Conservation (phyloP, 305 asterid species). For the Petunia hybrid region DNA sequence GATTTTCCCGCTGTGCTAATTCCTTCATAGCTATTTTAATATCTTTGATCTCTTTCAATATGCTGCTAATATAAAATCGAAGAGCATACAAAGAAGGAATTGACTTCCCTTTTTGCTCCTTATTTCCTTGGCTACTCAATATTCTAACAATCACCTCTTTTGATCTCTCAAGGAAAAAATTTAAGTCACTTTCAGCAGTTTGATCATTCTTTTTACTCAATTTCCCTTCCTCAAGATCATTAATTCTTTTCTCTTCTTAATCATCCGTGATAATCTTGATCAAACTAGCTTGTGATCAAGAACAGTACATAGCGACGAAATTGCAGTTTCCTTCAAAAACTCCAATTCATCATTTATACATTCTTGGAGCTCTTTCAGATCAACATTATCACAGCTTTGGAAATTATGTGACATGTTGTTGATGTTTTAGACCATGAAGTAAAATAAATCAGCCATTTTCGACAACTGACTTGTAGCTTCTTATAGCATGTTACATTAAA, state of each 20-base stretch:
- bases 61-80: conserved; percentile 57
- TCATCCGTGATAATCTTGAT: conserved; percentile 34
- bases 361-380: conserved; percentile 43
- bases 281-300: conserved; percentile 30
- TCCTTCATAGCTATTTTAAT: conserved; percentile 44
- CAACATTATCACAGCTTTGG: conserved; percentile 15
- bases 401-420: conserved; percentile 43
- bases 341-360: conserved; percentile 41
- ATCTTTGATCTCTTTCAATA: conserved; percentile 51
- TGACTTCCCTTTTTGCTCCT: conserved; percentile 38
- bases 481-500: conserved; percentile 57
- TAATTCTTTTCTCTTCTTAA: conserved; percentile 33
- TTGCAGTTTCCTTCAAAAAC: conserved; percentile 43
- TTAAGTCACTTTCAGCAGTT: conserved; percentile 25
- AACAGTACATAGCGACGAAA: conserved; percentile 38
- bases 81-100: conserved; percentile 46
- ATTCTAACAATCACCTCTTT: conserved; percentile 26
- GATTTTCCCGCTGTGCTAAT: conserved; percentile 47
- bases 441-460: conserved; percentile 45
- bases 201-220: conserved; percentile 17
- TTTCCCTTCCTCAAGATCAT: conserved; percentile 51
- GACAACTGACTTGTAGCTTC: conserved; percentile 52
- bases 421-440: conserved; percentile 49
- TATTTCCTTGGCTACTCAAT: conserved; percentile 38
- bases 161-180: conserved; percentile 33